Conservation (phyloP, 768 basidiomycete species). For the Suillus occidentalis region DNA sequence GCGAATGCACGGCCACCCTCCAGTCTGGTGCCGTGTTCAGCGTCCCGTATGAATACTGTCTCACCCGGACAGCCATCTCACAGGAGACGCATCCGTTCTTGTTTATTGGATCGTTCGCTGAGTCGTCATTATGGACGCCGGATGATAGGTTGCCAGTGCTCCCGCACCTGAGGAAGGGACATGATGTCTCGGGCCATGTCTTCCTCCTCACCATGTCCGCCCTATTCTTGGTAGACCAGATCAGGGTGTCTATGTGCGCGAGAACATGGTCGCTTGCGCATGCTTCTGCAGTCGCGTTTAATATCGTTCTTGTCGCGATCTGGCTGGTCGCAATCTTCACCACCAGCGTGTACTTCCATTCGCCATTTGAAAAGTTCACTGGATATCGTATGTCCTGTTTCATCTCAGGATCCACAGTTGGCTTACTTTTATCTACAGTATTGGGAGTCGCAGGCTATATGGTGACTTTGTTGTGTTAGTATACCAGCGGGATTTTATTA, state of each 20-base stretch:
- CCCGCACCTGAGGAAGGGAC: slow-evolving; percentile 75
- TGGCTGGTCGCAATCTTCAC: slow-evolving; percentile 78
- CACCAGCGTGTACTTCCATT: slow-evolving; percentile 90
- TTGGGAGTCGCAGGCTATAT: slow-evolving; percentile 38
- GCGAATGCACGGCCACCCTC: slow-evolving; percentile 68
- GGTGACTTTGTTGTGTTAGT: slow-evolving; percentile 27
- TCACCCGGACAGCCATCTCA: slow-evolving; percentile 48
- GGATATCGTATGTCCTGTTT: slow-evolving; percentile 67
- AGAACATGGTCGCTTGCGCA: slow-evolving; percentile 45
- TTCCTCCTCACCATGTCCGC: slow-evolving; percentile 83
- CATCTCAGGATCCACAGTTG: neutral
- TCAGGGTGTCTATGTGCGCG: slow-evolving; percentile 52
- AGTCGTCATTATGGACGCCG: slow-evolving; percentile 22
- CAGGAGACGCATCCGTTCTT: slow-evolving; percentile 62
- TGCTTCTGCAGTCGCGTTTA: slow-evolving; percentile 45
- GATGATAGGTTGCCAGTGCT: slow-evolving; percentile 43
- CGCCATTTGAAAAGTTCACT: slow-evolving; percentile 81
- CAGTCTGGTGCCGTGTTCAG: slow-evolving; percentile 54
- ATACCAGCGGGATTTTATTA: neutral
- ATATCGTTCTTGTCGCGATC: slow-evolving; percentile 49
- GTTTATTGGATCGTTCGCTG: slow-evolving; percentile 45
- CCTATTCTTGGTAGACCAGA: slow-evolving; percentile 77
- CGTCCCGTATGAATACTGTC: slow-evolving; percentile 62
- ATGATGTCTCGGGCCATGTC: slow-evolving; percentile 92
- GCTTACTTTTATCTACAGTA: slow-evolving; percentile 27